These are phyloP conservation scores for Amborella trichopoda DNA, from an alignment of 164 flowering plant genomes.

Conservation along the genomic window DNA sequence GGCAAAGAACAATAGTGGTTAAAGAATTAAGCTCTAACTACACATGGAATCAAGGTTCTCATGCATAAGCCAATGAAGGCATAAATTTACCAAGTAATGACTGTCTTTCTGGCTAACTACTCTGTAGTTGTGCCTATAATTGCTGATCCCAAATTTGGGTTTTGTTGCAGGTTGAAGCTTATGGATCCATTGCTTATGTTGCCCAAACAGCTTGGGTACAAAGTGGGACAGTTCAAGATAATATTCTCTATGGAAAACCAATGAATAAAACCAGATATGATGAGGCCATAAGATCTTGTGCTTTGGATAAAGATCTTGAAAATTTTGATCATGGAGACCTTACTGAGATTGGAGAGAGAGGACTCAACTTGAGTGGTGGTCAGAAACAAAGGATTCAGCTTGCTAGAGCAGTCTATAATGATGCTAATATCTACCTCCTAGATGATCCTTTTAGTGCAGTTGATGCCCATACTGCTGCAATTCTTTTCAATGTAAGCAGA, in stretches of 20 bases:
- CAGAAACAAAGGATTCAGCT: conserved; percentile 94
- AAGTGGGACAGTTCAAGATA: conserved; percentile 77
- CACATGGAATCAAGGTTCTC: no score
- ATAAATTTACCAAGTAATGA: no score
- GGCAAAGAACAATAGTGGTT: no score
- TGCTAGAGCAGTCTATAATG: conserved; percentile 79
- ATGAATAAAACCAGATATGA: conserved; percentile 52
- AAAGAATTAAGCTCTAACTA: no score
- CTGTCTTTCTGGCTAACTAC: no score
- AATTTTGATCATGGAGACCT: conserved; percentile 68
- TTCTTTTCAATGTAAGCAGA: conserved; percentile 58
- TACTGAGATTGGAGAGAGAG: conserved; percentile 91
- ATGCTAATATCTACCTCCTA: conserved; percentile 81
- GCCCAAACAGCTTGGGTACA: conserved; percentile 88
- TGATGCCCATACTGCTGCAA: conserved; percentile 71
- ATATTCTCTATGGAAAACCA: conserved; percentile 63
- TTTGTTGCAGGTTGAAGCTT: conserved; percentile 56
- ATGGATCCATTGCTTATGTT: conserved; percentile 75
- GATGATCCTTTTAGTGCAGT: conserved; percentile 97
- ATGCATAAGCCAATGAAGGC: no score
- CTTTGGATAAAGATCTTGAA: conserved; percentile 65
- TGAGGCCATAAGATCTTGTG: conserved; percentile 50
- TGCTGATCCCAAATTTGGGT: no score
- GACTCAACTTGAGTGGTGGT: conserved; percentile 92
- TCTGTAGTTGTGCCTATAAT: no score